Base-by-base conservation (phyloP, 2,329 filamentous ascomycete species). In the Trichoderma aggressivum region DNA sequence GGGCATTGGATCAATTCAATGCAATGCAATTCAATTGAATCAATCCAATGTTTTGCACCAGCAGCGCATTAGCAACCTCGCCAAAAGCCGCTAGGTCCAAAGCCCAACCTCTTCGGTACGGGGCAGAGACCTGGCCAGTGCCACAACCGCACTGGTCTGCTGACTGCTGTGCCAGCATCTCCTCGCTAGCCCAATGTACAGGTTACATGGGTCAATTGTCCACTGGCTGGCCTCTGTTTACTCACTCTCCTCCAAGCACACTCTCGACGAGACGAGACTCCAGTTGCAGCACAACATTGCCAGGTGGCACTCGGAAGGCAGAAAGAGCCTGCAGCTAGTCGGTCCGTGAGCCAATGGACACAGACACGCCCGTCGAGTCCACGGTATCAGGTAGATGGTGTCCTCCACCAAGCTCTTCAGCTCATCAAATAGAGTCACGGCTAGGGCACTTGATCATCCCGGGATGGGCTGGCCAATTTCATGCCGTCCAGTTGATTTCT, bases 301-400 rank as follows among this genome's bases (percentile, higher is more conserved):
- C 70, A 71, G 70, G 70, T 71, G 70, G 70, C 70, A 72, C 68
- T 53, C 58, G 56, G 65, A 53, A 53, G 67, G 65, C 59, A 70
- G 64, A 55, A 67, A 55, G 67, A 61, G 58, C 67, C 68, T 70
- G 53, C 68, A 56, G 58, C 67, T 64, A 63, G 36, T 70, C 59
- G 60, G 68, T n/a, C 59, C 68, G 53, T 34, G 14, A 21, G 36
- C 60, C 68, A 64, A 70, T 70, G 12, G 68, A 43, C 68, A 60
- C 14, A 26, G 14, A 64, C 60, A 26, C 32, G 53, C 39, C 58
- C 58, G 24, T 50, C 32, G 26, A 43, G 36, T 59, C 30, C 18
- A 60, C 43, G 47, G 47, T 39, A 56, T 26, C 24, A 56, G 47
- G 16, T 32, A 36, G 26, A 36, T 39, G 43, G 34, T 39, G 43